phyloP scores from a whole-genome alignment of 768 basidiomycete genomes.

The Candolleomyces eurysporus region DNA sequence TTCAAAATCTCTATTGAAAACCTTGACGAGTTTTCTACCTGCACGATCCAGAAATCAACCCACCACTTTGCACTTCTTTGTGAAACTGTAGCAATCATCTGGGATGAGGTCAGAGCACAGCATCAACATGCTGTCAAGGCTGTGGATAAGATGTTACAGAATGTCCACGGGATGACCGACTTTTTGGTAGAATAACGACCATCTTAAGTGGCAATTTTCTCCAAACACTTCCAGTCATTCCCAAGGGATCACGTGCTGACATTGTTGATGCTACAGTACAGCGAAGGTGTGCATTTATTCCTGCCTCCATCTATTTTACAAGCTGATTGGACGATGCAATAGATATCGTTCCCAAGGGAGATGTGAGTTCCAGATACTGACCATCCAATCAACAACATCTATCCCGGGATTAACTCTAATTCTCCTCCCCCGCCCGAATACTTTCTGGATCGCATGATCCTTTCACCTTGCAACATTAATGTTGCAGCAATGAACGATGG shows the following conservation, averaged over 20 bases:
- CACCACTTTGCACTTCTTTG: background rate
- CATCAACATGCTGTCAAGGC: conserved; percentile 36
- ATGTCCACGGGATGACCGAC: too few species aligned
- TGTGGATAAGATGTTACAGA: too few species aligned
- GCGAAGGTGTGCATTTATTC: too few species aligned
- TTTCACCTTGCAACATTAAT: conserved; percentile 30
- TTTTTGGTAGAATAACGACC: conserved; percentile 39
- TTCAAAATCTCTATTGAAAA: conserved; percentile 46
- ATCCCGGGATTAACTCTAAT: conserved; percentile 1
- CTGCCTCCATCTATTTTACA: background rate
- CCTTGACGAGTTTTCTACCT: conserved; percentile 2
- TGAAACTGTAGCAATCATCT: conserved; percentile 31
- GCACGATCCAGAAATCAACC: background rate
- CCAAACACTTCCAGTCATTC: conserved; percentile 46
- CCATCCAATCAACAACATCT: conserved; percentile 3
- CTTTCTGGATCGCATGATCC: conserved; percentile 32
- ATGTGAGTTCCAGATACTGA: background rate
- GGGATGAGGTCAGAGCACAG: conserved; percentile 43
- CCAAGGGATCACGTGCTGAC: conserved; percentile 21
- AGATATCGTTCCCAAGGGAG: too few species aligned
- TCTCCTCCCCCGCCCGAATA: conserved; percentile 19
- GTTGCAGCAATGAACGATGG: conserved; percentile 28
- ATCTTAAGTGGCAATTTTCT: conserved; percentile 46
- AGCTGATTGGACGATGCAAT: too few species aligned
- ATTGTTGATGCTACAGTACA: conserved; percentile 25